Evolutionary conservation across 306 rosid species (phyloP).

Genomic region (Mimosa pudica): DNA sequence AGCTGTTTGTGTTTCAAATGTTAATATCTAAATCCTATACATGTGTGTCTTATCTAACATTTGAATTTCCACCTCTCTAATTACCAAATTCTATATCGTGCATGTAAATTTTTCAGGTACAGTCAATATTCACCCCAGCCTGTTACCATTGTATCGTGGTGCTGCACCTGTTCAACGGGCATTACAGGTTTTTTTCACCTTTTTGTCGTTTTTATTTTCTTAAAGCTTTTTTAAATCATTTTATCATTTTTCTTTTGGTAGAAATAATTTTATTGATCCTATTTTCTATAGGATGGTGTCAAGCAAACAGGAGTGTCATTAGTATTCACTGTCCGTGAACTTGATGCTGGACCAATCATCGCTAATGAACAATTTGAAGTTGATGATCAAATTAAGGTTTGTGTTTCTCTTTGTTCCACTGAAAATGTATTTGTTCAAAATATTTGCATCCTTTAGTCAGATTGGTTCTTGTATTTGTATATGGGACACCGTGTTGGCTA

Average conservation of each 20-base stretch:
- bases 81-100: conserved; percentile 7
- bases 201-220: conserved; percentile 21
- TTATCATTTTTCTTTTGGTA: not conserved
- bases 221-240: not conserved
- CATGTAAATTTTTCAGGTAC: conserved; percentile 63
- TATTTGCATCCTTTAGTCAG: not conserved
- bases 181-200: conserved; percentile 59
- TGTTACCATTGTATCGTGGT: conserved; percentile 86
- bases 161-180: conserved; percentile 99
- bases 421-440: not conserved
- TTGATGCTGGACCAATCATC: conserved; percentile 94
- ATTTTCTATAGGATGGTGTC: conserved; percentile 70
- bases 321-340: conserved; percentile 85
- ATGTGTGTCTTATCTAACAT: not conserved
- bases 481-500: conserved; percentile 6
- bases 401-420: conserved; percentile 25
- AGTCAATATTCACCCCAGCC: conserved; percentile 88
- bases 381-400: conserved; percentile 77
- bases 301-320: conserved; percentile 87
- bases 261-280: not conserved
- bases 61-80: conserved; percentile 22
- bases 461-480: conserved; percentile 9
- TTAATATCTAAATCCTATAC: not conserved
- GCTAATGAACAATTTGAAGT: conserved; percentile 58
- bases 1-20: not conserved